Evolutionary conservation across 345 rosid genomes (phyloP).

Genomic region (Arabis alpina): DNA sequence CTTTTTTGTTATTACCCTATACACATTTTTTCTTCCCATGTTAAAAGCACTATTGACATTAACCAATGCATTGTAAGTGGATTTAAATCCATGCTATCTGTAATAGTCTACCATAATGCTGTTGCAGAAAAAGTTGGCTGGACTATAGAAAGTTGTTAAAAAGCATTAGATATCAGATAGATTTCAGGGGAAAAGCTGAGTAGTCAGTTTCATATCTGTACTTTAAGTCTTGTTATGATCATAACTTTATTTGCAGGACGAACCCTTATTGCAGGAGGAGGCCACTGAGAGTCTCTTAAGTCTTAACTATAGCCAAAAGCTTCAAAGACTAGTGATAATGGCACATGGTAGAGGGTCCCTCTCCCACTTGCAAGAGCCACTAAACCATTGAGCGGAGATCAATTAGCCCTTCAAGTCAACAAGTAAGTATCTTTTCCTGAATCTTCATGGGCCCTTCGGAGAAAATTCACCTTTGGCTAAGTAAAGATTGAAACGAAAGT

Average conservation of each 20-base stretch:
- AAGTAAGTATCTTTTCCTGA: conserved; percentile 33
- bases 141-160: conserved; percentile 29
- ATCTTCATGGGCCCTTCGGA: conserved; percentile 38
- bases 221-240: conserved; percentile 44
- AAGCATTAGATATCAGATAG: conserved; percentile 42
- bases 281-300: conserved; percentile 22
- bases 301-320: conserved; percentile 40
- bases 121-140: conserved; percentile 25
- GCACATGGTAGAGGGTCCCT: conserved; percentile 42
- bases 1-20: neutral
- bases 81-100: conserved; percentile 27
- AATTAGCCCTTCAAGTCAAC: conserved; percentile 40
- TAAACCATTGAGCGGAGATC: conserved; percentile 38
- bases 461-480: conserved; percentile 40
- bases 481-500: conserved; percentile 30
- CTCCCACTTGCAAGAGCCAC: conserved; percentile 43
- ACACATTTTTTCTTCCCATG: conserved; percentile 9
- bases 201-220: conserved; percentile 34
- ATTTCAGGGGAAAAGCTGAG: conserved; percentile 36
- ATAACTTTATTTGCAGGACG: conserved; percentile 38
- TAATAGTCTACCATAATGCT: conserved; percentile 33
- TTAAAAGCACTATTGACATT: conserved; percentile 21
- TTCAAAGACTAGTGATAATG: conserved; percentile 41
- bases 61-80: conserved; percentile 30
- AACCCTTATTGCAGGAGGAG: conserved; percentile 36